A percentile compares a stretch with the other conserved stretches of the same genome.
Conservation (phyloP, 2,329 filamentous ascomycete genomes). For the Stagonosporopsis cucurbitacearum region DNA sequence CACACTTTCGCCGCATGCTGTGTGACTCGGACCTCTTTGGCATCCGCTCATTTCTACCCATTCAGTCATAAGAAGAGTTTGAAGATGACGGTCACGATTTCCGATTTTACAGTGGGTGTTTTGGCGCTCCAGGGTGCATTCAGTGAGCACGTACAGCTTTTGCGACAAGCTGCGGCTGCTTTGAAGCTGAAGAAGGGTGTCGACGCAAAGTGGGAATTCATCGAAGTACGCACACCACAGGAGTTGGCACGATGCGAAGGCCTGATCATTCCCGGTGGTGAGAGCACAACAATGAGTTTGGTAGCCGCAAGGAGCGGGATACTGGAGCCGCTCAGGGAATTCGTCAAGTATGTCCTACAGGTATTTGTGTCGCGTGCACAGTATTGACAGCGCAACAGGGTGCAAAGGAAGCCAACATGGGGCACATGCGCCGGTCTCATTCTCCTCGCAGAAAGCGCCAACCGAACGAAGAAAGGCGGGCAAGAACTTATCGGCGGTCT, state of each 20-base stretch:
- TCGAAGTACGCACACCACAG: constrained; percentile 78
- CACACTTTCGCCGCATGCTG: constrained; percentile 9
- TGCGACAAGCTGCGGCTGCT: constrained; percentile 70
- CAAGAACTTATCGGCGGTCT: constrained; percentile 94
- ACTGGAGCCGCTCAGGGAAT: constrained; percentile 82
- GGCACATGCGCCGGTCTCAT: constrained; percentile 96
- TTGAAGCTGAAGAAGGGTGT: constrained; percentile 44
- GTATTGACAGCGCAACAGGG: constrained; percentile 54
- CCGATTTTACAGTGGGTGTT: constrained; percentile 63
- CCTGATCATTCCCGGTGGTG: constrained; percentile 89
- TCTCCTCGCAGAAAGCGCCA: constrained; percentile 84
- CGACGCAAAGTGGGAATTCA: constrained; percentile 63
- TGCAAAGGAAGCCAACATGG: constrained; percentile 83
- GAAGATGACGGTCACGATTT: constrained; percentile 35
- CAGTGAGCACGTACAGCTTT: constrained; percentile 80
- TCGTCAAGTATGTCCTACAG: constrained; percentile 78
- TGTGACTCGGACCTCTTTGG: constrained; percentile 9
- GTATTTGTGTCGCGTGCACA: not conserved
- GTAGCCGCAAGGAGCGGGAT: constrained; percentile 82
- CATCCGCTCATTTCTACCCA: not conserved
- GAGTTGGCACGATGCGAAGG: constrained; percentile 79
- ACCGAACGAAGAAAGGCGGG: constrained; percentile 85
- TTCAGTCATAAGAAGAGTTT: not conserved
- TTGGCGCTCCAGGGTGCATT: constrained; percentile 91
- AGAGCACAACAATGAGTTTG: constrained; percentile 91